Base-by-base conservation (phyloP, 129 eudicot genomes). In the Flaveria robusta region DNA sequence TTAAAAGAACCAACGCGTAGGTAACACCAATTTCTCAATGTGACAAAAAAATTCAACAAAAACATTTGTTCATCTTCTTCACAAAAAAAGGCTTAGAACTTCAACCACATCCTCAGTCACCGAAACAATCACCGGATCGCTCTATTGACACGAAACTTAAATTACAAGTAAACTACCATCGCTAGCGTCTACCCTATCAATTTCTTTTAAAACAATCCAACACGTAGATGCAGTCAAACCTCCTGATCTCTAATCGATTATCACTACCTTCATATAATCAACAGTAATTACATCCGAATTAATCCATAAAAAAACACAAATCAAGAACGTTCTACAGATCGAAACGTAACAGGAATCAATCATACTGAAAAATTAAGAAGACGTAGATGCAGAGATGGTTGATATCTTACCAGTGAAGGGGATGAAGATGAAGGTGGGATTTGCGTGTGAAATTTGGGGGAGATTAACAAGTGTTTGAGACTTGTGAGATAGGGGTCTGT, bases 361-460 rank as follows among this genome's bases (percentile, higher is more conserved):
- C 27, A 23, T 31, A 41, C 63, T 9, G 34, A 47, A 55, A 59
- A 27, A 5, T 18, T 22, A 15, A 18, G 6, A n/a, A 50, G n/a
- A 1, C 3, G 13, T 5, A 5, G 49, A 70, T 58, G 19, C 31
- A 43, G 58, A 20, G 24, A 58, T 15, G 70, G 2, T 68, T 74
- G 23, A 29, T 77, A 26, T 59, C 70, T 70, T 59, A 78, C 71
- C 71, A 16, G 45, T n/a, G 55, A 5, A 49, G 54, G 68, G 74
- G 59, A 46, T 52, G 6, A 22, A 27, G 67, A 51, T 39, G 37
- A 46, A 55, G 52, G 39, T 37, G 55, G 43, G 67, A 68, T 37
- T 51, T 66, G 74, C 26, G 68, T 68, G 68, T 41, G 54, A 76
- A 77, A 52, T 77, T 77, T 74, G 79, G 79, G 74, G 71, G n/a